Conservation (phyloP, 345 rosid species). For the Aegle marmelos region DNA sequence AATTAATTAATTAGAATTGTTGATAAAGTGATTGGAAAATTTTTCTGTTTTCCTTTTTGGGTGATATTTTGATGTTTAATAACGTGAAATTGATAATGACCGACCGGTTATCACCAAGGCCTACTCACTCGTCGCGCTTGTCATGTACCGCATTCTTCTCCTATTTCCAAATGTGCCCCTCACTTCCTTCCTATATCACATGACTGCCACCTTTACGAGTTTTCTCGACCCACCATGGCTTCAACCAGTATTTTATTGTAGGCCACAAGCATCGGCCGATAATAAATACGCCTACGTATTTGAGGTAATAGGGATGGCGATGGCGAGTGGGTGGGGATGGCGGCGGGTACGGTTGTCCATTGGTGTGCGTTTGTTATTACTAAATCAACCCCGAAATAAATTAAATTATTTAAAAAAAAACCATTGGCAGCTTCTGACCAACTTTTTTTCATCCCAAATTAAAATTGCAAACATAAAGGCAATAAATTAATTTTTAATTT, state of each 20-base stretch:
- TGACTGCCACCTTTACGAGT: neutral
- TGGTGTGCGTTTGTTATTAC: too few relatives aligned
- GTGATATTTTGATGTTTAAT: neutral
- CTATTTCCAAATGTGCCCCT: neutral
- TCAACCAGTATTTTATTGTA: neutral
- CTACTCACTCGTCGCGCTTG: neutral
- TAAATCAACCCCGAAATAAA: too few relatives aligned
- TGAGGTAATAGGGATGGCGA: neutral
- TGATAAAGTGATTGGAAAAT: neutral
- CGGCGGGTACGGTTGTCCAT: too few relatives aligned
- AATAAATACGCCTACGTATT: neutral
- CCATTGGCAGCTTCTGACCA: too few relatives aligned
- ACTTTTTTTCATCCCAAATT: too few relatives aligned
- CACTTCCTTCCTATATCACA: neutral
- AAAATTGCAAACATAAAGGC: too few relatives aligned
- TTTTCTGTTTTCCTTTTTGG: neutral
- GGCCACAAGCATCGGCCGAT: neutral
- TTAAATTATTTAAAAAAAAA: too few relatives aligned
- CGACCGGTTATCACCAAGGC: constrained; percentile 9
- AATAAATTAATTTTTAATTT: too few relatives aligned
- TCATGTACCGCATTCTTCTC: neutral
- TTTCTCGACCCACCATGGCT: neutral
- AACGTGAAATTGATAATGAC: constrained; percentile 25
- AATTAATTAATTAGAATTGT: neutral
- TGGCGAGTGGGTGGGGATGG: too few relatives aligned